These are phyloP conservation scores for Globisporangium abappressorium DNA, from an alignment of 352 stramenopile species.

Conservation along the genomic window DNA sequence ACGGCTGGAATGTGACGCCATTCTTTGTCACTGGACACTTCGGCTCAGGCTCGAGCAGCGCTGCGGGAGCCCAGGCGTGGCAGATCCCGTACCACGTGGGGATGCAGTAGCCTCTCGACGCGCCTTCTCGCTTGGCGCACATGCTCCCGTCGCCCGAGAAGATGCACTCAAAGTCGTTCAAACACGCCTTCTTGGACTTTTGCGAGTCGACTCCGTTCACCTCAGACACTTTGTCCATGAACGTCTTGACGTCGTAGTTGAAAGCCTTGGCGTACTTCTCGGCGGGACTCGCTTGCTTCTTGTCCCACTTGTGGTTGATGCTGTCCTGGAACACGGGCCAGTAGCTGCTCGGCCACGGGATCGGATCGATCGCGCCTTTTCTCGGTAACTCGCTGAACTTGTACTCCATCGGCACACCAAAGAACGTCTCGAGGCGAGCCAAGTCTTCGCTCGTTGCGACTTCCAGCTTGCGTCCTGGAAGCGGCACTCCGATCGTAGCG, in stretches of 20 bases:
- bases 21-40: constrained; percentile 42
- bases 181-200: constrained; percentile 25
- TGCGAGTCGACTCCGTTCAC: constrained; percentile 40
- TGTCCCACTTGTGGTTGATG: constrained; percentile 54
- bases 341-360: constrained; percentile 63
- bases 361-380: constrained; percentile 30
- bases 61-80: constrained; percentile 48
- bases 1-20: constrained; percentile 41
- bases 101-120: constrained; percentile 34
- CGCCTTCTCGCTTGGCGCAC: constrained; percentile 32
- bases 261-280: constrained; percentile 55
- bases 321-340: constrained; percentile 58
- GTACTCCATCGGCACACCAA: constrained; percentile 31
- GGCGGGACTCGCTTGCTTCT: constrained; percentile 30
- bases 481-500: not conserved
- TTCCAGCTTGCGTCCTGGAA: constrained; percentile 6
- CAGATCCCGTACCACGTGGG: constrained; percentile 57
- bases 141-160: constrained; percentile 30
- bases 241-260: constrained; percentile 25
- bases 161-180: constrained; percentile 28
- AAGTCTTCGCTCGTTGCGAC: constrained; percentile 31
- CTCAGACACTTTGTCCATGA: constrained; percentile 43
- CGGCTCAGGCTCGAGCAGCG: constrained; percentile 46
- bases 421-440: constrained; percentile 45
- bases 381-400: constrained; percentile 40